Evolutionary conservation across 306 rosid genomes (phyloP), one percentile per base, ranked within the genome.

Genomic region (Carpinus fangiana): DNA sequence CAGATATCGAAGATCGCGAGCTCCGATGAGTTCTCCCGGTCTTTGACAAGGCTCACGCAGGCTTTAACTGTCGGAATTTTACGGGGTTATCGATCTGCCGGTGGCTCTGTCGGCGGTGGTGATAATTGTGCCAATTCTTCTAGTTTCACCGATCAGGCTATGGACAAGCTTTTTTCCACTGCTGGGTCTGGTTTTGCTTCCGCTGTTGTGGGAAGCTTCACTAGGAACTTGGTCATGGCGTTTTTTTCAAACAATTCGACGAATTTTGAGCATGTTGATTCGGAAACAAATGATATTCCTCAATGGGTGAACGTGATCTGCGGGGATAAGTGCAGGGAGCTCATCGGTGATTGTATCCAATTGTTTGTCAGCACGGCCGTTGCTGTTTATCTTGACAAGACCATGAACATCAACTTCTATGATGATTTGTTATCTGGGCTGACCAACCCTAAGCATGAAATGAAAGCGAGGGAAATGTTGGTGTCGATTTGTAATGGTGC

Each of bases 121-220:
- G 82, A 56, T 16, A 74, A 48, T 73, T 72, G 59, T 34, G 52
- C 71, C 46, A 51, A 78, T 3, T 26, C 53, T 70, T 78, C 90
- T n/a, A 57, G 43, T 46, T 46, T 86, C 17, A 56, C 78, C 16
- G 97, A 91, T 70, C 79, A 64, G 71, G 79, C 87, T 65, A 62
- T 92, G 81, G 89, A 85, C 56, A 89, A 87, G 80, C 79, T 92
- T 62, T 84, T 91, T 46, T 82, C 90, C 0, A 82, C 82, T 0
- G 84, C 92, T 10, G 98, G 98, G 26, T 81, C 91, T 5, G 94
- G 97, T 8, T 92, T 95, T 84, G 93, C 81, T 80, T 90, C 98
- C 8, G 89, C 81, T 16, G 90, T 92, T 69, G 79, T 88, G 52
- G 98, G 98, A 84, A 95, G 93, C 86, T 95, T 92, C 78, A 96